Evolutionary conservation across 2,329 filamentous ascomycete genomes (phyloP).

Genomic region (Aspergillus tubingensis): DNA sequence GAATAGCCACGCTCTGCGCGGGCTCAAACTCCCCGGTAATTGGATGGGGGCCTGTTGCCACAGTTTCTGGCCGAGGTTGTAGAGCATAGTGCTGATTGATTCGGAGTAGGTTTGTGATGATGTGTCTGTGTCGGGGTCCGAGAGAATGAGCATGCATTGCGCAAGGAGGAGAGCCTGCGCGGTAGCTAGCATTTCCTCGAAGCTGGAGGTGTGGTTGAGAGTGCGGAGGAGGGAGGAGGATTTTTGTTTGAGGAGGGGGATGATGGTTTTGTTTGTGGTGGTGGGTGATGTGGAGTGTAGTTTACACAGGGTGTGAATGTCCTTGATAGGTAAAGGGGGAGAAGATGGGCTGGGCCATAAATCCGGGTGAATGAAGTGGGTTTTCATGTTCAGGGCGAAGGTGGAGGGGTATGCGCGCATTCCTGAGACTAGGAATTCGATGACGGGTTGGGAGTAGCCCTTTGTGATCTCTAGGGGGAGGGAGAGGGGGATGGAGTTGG

Average conservation of each 20-base stretch:
- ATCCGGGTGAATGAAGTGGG: constrained; percentile 29
- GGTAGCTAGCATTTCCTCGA: constrained; percentile 28
- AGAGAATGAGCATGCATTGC: constrained; percentile 28
- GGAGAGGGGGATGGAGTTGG: constrained; percentile 12
- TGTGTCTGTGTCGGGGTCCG: constrained; percentile 7
- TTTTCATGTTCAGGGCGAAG: constrained; percentile 24
- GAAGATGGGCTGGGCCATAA: constrained; percentile 15
- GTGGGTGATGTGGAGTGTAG: constrained; percentile 7
- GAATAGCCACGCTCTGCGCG: constrained; percentile 34
- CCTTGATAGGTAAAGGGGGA: constrained; percentile 17
- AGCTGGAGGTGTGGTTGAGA: constrained; percentile 16
- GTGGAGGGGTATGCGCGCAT: constrained; percentile 20
- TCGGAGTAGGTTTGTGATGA: constrained; percentile 16
- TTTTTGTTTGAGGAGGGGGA: constrained; percentile 17
- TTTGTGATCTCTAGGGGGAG: constrained; percentile 28
- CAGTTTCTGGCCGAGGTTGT: constrained; percentile 21
- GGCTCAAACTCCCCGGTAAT: constrained; percentile 25
- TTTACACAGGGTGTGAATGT: constrained; percentile 25
- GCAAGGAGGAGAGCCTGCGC: constrained; percentile 28
- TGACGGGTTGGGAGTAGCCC: constrained; percentile 20
- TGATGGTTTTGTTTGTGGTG: constrained; percentile 3
- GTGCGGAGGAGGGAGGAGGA: constrained; percentile 14
- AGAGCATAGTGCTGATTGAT: constrained; percentile 19
- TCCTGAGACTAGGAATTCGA: constrained; percentile 24
- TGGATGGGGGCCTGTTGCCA: constrained; percentile 30